Evolutionary conservation across 176 grass and related monocot species (phyloP).

Genomic region (Carex pumila): DNA sequence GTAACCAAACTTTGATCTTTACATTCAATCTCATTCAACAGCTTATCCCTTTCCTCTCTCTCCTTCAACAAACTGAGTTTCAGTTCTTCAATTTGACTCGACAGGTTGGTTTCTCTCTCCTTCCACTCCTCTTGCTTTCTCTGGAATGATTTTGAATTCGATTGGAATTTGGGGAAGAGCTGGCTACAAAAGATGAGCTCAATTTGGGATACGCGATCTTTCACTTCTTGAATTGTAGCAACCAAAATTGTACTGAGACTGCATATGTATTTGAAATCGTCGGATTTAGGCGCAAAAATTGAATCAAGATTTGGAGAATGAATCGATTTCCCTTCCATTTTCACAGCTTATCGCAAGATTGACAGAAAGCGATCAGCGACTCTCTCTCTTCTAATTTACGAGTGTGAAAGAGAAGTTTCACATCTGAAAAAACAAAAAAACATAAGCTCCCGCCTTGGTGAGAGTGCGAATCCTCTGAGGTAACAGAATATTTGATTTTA

Average conservation of each 20-base stretch:
- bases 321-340: slow-evolving; percentile 13
- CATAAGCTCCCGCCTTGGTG: neutral
- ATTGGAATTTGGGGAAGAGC: slow-evolving; percentile 77
- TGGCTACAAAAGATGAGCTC: slow-evolving; percentile 87
- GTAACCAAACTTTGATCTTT: slow-evolving; percentile 44
- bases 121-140: slow-evolving; percentile 46
- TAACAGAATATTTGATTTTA: too few relatives aligned
- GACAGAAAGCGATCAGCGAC: too few relatives aligned
- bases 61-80: slow-evolving; percentile 27
- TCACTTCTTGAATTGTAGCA: slow-evolving; percentile 85
- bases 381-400: neutral
- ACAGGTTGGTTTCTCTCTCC: slow-evolving; percentile 40
- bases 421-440: neutral
- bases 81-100: slow-evolving; percentile 43
- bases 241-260: slow-evolving; percentile 83
- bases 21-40: slow-evolving; percentile 39
- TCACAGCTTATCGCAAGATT: neutral
- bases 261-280: slow-evolving; percentile 60
- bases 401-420: neutral
- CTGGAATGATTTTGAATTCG: slow-evolving; percentile 36
- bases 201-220: slow-evolving; percentile 81
- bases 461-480: too few relatives aligned
- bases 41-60: slow-evolving; percentile 37
- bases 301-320: neutral
- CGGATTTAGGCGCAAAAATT: neutral